Evolutionary conservation across 177 flowering plant genomes (phyloP).

Genomic region (Vitis hybrid): DNA sequence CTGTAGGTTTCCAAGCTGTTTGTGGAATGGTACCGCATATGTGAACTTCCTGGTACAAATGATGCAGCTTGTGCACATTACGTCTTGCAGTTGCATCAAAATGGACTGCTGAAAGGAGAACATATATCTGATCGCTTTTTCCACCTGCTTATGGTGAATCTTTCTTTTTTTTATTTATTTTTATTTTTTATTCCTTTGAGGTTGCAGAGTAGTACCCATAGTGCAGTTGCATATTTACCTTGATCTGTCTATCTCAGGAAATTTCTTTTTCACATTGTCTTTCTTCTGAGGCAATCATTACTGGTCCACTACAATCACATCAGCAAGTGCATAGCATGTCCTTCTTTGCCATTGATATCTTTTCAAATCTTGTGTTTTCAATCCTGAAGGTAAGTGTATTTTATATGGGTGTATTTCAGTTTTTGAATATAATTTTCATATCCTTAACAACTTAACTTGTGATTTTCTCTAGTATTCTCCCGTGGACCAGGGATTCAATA

Average conservation of each 20-base stretch:
- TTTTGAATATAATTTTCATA: no score
- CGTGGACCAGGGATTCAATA: conserved; percentile 69
- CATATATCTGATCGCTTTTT: conserved; percentile 84
- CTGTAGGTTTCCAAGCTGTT: conserved; percentile 67
- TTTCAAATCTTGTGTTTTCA: conserved; percentile 73
- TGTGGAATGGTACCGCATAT: conserved; percentile 76
- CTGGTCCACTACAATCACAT: conserved; percentile 50
- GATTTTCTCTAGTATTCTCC: conserved; percentile 37
- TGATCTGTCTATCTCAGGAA: conserved; percentile 47
- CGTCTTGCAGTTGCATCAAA: conserved; percentile 70
- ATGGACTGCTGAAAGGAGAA: conserved; percentile 86
- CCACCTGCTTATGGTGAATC: conserved; percentile 62
- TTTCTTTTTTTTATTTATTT: not conserved
- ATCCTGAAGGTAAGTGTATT: conserved; percentile 63
- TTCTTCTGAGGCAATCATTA: conserved; percentile 51
- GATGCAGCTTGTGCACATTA: conserved; percentile 62
- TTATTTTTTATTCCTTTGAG: not conserved
- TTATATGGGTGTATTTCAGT: no score
- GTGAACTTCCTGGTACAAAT: conserved; percentile 70
- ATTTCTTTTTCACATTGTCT: conserved; percentile 79
- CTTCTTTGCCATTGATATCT: conserved; percentile 78
- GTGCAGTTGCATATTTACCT: not conserved
- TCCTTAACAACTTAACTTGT: not conserved
- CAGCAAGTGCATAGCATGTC: conserved; percentile 63
- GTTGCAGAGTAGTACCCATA: not conserved